Evolutionary conservation across 169 alveolate genomes (phyloP).

Genomic region (Plasmodium blacklocki): DNA sequence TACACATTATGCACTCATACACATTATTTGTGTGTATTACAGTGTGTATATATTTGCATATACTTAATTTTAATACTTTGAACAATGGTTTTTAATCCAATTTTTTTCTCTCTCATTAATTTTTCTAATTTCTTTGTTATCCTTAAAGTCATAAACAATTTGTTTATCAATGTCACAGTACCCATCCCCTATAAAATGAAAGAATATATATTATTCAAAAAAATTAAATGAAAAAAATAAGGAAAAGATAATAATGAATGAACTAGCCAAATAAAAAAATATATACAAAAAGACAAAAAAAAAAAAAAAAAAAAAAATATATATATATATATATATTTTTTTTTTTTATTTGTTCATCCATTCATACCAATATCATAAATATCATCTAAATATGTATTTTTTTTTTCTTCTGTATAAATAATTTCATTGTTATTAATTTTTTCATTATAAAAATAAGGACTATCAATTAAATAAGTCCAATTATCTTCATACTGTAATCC

Average conservation of each 20-base stretch:
- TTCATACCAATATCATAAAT: slow-evolving; percentile 58
- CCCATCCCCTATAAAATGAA: slow-evolving; percentile 46
- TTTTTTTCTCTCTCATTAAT: slow-evolving; percentile 61
- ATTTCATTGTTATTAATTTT: slow-evolving; percentile 39
- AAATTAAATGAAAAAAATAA: slow-evolving; percentile 4
- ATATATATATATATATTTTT: background rate
- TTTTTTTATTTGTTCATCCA: background rate
- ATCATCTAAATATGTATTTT: slow-evolving; percentile 25
- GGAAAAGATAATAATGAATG: background rate
- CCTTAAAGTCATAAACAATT: slow-evolving; percentile 28
- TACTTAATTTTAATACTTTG: slow-evolving; percentile 16
- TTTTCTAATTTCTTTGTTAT: slow-evolving; percentile 31
- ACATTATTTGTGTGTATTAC: too few species aligned
- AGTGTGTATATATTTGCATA: background rate
- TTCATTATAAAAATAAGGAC: slow-evolving; percentile 60
- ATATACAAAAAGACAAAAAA: background rate
- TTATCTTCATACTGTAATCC: slow-evolving; percentile 45
- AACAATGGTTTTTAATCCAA: slow-evolving; percentile 60
- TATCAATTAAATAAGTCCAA: slow-evolving; percentile 49
- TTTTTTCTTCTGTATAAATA: slow-evolving; percentile 41
- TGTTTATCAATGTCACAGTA: slow-evolving; percentile 42
- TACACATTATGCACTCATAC: too few species aligned
- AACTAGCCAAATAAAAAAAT: background rate
- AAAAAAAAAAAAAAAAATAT: slow-evolving; percentile 24
- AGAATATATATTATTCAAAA: background rate